Percentiles rank a stretch among this genome's conserved stretches.
These are phyloP conservation scores for Mycosarcoma maydis DNA, from an alignment of 1,284 basidiomycete genomes.

Conservation along the genomic window DNA sequence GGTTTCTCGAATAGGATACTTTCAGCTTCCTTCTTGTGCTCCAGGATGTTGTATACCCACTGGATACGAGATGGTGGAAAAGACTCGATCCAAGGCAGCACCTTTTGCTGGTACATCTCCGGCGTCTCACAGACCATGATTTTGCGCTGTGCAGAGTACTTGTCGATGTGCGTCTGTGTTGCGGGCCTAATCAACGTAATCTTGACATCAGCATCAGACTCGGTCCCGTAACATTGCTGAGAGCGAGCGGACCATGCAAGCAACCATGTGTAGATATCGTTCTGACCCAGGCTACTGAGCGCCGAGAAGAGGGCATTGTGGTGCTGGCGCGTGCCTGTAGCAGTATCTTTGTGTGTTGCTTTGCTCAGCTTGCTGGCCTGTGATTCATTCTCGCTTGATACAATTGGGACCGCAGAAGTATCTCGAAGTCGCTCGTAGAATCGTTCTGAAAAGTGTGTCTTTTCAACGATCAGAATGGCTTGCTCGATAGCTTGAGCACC, in stretches of 20 bases:
- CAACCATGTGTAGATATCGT: conserved; percentile 65
- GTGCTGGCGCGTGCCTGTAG: neutral
- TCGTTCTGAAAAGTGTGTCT: conserved; percentile 53
- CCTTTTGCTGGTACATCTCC: conserved; percentile 51
- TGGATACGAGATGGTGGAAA: conserved; percentile 70
- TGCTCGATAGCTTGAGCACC: conserved; percentile 10
- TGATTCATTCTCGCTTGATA: neutral
- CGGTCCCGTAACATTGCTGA: neutral
- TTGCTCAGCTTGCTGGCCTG: neutral
- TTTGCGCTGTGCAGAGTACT: conserved; percentile 82
- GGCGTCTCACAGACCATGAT: conserved; percentile 70
- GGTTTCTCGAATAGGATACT: conserved; percentile 77
- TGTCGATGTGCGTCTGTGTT: conserved; percentile 64
- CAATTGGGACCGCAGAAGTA: neutral
- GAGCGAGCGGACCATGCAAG: conserved; percentile 44
- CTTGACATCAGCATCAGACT: conserved; percentile 54
- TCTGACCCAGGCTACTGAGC: conserved; percentile 53
- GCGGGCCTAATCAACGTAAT: conserved; percentile 61
- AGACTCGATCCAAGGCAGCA: conserved; percentile 59
- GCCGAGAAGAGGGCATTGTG: conserved; percentile 13
- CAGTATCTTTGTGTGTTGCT: neutral
- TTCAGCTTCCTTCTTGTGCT: conserved; percentile 80
- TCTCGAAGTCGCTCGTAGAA: conserved; percentile 20
- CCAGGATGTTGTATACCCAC: conserved; percentile 90
- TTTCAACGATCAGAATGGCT: conserved; percentile 61